Percentiles rank a stretch among this genome's conserved stretches.
These are phyloP conservation scores for Hypoxylon sp. DNA, from an alignment of 2,329 filamentous ascomycete genomes.

Conservation along the genomic window DNA sequence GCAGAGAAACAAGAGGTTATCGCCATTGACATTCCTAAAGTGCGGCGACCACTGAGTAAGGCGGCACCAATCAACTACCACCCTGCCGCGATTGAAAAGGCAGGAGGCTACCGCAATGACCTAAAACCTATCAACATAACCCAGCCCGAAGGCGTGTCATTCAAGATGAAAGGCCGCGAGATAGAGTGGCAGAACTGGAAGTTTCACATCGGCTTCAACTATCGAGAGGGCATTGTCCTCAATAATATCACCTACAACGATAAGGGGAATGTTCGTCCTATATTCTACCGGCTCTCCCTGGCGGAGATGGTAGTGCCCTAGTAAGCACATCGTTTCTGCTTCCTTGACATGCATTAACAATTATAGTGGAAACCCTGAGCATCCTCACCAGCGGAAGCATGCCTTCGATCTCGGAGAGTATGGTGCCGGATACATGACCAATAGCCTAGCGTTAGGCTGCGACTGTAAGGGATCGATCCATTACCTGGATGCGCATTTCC, in stretches of 20 bases:
- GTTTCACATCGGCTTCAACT: slow-evolving; percentile 94
- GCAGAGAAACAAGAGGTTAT: slow-evolving; percentile 83
- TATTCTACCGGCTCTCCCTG: slow-evolving; percentile 91
- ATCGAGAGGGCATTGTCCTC: slow-evolving; percentile 90
- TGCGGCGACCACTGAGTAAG: slow-evolving; percentile 81
- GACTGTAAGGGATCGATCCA: slow-evolving; percentile 93
- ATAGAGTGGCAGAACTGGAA: slow-evolving; percentile 95
- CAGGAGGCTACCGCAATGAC: slow-evolving; percentile 82
- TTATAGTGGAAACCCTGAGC: slow-evolving; percentile 77
- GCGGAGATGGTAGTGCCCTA: slow-evolving; percentile 97
- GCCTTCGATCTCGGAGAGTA: slow-evolving; percentile 87
- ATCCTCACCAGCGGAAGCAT: slow-evolving; percentile 85
- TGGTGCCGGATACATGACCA: slow-evolving; percentile 87
- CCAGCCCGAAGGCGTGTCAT: slow-evolving; percentile 90
- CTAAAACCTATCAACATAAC: slow-evolving; percentile 91
- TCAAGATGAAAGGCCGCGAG: slow-evolving; percentile 79
- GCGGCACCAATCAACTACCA: slow-evolving; percentile 85
- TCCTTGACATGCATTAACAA: slow-evolving; percentile 29
- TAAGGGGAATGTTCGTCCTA: slow-evolving; percentile 79
- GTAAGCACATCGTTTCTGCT: slow-evolving; percentile 51
- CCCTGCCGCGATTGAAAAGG: slow-evolving; percentile 77
- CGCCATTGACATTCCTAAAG: slow-evolving; percentile 85
- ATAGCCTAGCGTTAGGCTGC: slow-evolving; percentile 81
- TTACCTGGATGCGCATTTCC: slow-evolving; percentile 90
- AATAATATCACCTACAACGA: slow-evolving; percentile 94